A percentile compares a stretch with the other conserved stretches of the same genome.
Conservation (phyloP, 805 yeast species). For the Cyberlindnera veronae region DNA sequence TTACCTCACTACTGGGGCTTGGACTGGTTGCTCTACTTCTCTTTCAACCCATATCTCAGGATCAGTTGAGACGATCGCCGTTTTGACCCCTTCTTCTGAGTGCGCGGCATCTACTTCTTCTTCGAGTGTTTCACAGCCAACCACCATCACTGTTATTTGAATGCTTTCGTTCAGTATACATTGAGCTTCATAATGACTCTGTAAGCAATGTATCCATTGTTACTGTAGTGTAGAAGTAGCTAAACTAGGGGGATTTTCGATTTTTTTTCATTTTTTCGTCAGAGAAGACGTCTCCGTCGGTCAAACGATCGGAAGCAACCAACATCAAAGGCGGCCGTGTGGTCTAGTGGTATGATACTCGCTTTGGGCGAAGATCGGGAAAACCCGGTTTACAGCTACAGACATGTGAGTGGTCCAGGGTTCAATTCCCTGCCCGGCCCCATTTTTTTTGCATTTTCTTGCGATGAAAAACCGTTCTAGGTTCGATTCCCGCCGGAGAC, state of each 20-base stretch:
- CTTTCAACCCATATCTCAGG: conserved; percentile 14
- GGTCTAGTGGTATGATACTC: conserved; percentile 33
- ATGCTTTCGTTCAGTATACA: no score
- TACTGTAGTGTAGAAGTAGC: no score
- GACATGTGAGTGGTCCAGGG: conserved; percentile 32
- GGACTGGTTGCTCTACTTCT: conserved; percentile 20
- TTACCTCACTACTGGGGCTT: conserved; percentile 15
- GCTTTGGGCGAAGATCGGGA: conserved; percentile 29
- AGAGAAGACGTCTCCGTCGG: no score
- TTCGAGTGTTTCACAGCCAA: no score
- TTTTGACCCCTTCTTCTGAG: conserved; percentile 16
- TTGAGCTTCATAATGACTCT: no score
- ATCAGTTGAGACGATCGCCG: conserved; percentile 20
- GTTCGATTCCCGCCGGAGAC: no score
- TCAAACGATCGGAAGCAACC: no score
- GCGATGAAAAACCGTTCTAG: no score
- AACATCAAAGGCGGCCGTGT: conserved; percentile 21
- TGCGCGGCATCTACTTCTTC: conserved; percentile 5
- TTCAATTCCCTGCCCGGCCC: conserved; percentile 33
- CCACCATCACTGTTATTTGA: conserved; percentile 2
- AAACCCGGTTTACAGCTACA: conserved; percentile 13
- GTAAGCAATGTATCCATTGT: no score
- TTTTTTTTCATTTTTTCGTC: no score
- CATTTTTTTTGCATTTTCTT: conserved; percentile 9
- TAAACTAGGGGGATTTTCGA: no score